Conservation (phyloP, 1,284 basidiomycete genomes). For the Fomitopsis pinicola region DNA sequence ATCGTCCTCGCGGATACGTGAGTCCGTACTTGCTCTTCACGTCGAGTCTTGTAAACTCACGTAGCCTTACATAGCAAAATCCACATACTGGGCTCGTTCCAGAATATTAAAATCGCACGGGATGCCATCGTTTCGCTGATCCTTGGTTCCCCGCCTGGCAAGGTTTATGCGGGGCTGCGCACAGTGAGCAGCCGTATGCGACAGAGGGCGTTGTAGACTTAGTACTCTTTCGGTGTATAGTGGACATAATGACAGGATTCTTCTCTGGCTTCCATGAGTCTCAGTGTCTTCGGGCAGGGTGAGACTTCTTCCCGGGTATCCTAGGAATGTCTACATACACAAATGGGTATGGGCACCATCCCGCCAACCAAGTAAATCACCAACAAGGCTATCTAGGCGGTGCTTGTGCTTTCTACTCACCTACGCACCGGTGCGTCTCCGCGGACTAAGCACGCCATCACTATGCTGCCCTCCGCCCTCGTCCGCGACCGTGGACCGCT, state of each 20-base stretch:
- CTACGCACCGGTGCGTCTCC: no score
- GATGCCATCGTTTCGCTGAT: slow-evolving; percentile 96
- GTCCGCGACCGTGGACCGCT: not conserved
- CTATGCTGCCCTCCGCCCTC: not conserved
- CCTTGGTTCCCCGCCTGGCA: slow-evolving; percentile 93
- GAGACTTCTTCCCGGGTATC: no score
- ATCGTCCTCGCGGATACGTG: slow-evolving; percentile 97
- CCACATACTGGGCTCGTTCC: slow-evolving; percentile 91
- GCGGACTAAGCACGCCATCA: not conserved
- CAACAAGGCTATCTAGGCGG: no score
- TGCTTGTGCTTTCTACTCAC: no score
- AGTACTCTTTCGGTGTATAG: slow-evolving; percentile 9
- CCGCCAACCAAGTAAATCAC: no score
- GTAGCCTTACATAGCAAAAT: slow-evolving; percentile 63
- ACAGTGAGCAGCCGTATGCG: slow-evolving; percentile 92
- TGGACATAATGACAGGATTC: not conserved
- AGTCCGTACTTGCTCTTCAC: slow-evolving; percentile 28
- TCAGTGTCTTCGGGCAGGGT: no score
- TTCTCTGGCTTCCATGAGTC: no score
- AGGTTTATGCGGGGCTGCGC: slow-evolving; percentile 89
- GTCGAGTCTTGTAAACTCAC: slow-evolving; percentile 3
- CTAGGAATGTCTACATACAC: no score
- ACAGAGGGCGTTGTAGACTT: slow-evolving; percentile 67
- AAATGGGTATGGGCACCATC: no score
- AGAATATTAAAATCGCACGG: slow-evolving; percentile 96